A percentile compares a stretch with the other conserved stretches of the same genome.
Evolutionary conservation across 495 filamentous ascomycete genomes (phyloP).

Genomic region (Talaromyces adpressus): DNA sequence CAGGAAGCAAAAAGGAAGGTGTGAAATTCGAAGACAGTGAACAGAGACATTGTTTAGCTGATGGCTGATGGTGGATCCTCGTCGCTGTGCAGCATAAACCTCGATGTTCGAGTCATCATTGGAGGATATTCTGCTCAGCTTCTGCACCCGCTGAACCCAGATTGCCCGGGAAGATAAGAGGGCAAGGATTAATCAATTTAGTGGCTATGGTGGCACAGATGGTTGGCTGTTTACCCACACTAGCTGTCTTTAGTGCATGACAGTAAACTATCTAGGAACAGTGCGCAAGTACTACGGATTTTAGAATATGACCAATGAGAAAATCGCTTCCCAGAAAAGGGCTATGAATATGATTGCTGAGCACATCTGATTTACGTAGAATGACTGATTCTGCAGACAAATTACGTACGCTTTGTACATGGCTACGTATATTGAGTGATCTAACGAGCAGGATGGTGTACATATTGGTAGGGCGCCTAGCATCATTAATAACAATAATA

Average conservation of each 20-base stretch:
- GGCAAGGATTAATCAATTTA: not conserved
- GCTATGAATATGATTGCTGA: not conserved
- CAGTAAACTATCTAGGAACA: not conserved
- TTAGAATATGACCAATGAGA: not conserved
- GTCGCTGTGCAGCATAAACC: not conserved
- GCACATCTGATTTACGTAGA: not conserved
- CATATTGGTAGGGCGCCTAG: not conserved
- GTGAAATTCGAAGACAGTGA: not conserved
- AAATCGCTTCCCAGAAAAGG: not conserved
- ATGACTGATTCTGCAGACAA: not conserved
- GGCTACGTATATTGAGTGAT: not conserved
- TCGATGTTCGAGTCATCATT: not conserved
- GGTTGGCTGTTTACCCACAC: not conserved
- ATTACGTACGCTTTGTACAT: not conserved
- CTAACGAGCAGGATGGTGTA: not conserved
- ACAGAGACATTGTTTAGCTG: not conserved
- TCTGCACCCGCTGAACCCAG: slow-evolving; percentile 1
- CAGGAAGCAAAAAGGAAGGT: not conserved
- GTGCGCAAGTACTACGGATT: not conserved
- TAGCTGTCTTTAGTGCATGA: not conserved
- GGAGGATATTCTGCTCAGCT: not conserved
- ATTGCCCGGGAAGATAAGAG: not conserved
- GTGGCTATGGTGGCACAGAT: not conserved
- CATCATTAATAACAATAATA: not conserved
- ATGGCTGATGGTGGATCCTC: not conserved